Evolutionary conservation across 257 asterid genomes (phyloP), one percentile per base, ranked within the genome.

Genomic region (Penstemon davidsonii): DNA sequence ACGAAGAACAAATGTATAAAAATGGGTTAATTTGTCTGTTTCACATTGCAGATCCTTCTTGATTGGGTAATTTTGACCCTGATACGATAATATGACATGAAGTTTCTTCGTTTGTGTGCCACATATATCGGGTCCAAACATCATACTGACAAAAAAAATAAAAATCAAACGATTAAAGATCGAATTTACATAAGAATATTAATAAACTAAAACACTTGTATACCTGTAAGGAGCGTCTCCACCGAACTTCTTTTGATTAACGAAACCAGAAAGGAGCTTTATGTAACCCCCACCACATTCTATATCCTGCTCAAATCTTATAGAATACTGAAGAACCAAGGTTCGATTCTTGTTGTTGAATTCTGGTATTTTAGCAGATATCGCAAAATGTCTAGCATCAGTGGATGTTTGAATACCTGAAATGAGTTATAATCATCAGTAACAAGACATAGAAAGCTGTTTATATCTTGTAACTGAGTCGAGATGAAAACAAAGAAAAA

Each of bases 51-150:
- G 73, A 70, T 89, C 98, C 91, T 92, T 92, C 84, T 89, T 92
- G 70, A 87, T 78, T 55, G 93, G 93, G 79, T 91, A 85, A 70
- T 89, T 91, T 76, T 85, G 92, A 42, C 98, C 98, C 74, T 91
- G 94, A 60, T 91, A 91, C 1, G 96, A 82, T 54, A 83, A 82
- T 68, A 89, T 92, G 64, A 85, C 85, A 60, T 92, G 98, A 72
- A 92, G 92, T 61, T 89, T 89, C 92, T 92, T 89, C 39, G 91
- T 90, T 83, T 85, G 93, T 37, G 96, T 86, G 76, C 99, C 97
- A 53, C 99, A 94, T 74, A 94, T 53, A 80, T 94, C 99, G 13
- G 99, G 99, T 66, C 97, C 99, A 76, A 94, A 94, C 99, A 94
- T 94, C 75, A 88, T 6, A 70, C 99, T 25, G 33, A 25, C 2